Conservation (phyloP, 768 basidiomycete genomes). For the Auriscalpium orientale region DNA sequence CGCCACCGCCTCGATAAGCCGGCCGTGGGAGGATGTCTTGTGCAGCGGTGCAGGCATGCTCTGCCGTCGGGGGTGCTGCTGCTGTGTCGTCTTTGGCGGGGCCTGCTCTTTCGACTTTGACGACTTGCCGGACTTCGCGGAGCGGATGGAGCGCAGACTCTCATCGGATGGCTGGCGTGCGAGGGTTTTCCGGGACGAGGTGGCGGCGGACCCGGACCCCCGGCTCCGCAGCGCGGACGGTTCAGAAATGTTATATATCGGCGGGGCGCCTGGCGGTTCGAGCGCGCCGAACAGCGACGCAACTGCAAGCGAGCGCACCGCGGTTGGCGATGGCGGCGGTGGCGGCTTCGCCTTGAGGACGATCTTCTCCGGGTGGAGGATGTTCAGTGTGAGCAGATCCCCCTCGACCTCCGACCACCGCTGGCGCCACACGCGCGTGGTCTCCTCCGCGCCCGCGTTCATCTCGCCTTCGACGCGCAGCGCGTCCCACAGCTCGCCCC, state of each 20-base stretch:
- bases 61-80: slow-evolving; percentile 34
- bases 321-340: background rate
- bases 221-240: slow-evolving; percentile 7
- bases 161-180: slow-evolving; percentile 30
- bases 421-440: slow-evolving; percentile 60
- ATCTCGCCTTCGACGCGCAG: slow-evolving; percentile 28
- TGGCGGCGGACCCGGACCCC: slow-evolving; percentile 8
- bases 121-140: slow-evolving; percentile 30
- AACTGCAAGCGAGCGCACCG: slow-evolving; percentile 1
- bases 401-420: slow-evolving; percentile 64
- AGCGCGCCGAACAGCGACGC: slow-evolving; percentile 5
- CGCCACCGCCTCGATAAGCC: slow-evolving; percentile 14
- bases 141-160: slow-evolving; percentile 30
- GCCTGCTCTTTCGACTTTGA: slow-evolving; percentile 10
- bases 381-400: slow-evolving; percentile 31
- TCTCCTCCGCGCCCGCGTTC: slow-evolving; percentile 61
- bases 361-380: slow-evolving; percentile 29
- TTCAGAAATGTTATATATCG: background rate
- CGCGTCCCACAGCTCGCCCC: slow-evolving; percentile 81
- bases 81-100: background rate
- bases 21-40: slow-evolving; percentile 22
- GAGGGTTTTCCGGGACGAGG: slow-evolving; percentile 10
- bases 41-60: slow-evolving; percentile 38
- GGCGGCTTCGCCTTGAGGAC: background rate
- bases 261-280: slow-evolving; percentile 15